phyloP scores from a whole-genome alignment of 495 filamentous ascomycete genomes.

The Lepidopterella palustris region DNA sequence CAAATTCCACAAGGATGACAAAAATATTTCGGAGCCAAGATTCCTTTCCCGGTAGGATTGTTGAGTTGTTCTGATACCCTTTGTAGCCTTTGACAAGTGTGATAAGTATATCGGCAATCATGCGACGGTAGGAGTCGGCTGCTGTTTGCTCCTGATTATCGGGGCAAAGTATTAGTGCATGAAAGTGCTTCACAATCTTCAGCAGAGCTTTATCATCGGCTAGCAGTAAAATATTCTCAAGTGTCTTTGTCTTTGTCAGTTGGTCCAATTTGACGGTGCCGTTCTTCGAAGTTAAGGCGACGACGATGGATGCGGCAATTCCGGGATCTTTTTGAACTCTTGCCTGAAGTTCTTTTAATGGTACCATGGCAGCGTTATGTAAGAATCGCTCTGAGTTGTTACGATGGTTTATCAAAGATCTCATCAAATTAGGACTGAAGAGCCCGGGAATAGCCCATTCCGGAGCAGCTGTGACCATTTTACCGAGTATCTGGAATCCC shows the following conservation, averaged over 20 bases:
- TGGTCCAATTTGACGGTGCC: conserved; percentile 79
- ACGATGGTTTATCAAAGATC: conserved; percentile 80
- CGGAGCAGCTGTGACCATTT: conserved; percentile 52
- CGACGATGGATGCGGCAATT: conserved; percentile 53
- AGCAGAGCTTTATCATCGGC: conserved; percentile 45
- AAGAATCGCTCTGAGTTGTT: conserved; percentile 78
- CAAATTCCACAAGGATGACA: conserved; percentile 31
- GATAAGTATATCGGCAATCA: conserved; percentile 50
- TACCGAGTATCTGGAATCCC: conserved; percentile 79
- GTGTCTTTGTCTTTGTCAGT: conserved; percentile 78
- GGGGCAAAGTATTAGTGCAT: conserved; percentile 40
- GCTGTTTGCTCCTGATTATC: conserved; percentile 28
- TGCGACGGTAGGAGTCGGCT: conserved; percentile 44
- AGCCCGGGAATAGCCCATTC: conserved; percentile 46
- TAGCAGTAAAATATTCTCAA: conserved; percentile 64
- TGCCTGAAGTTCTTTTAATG: conserved; percentile 58
- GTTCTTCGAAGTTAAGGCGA: conserved; percentile 57
- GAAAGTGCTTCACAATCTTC: conserved; percentile 42
- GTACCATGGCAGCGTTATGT: conserved; percentile 69
- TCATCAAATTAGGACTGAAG: conserved; percentile 77
- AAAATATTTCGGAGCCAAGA: conserved; percentile 33
- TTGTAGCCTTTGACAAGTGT: conserved; percentile 34
- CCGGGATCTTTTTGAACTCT: conserved; percentile 59
- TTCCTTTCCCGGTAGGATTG: conserved; percentile 9
- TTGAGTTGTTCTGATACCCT: conserved; percentile 12